Base-by-base conservation (phyloP, 2,329 filamentous ascomycete genomes). In the Epichloe hybrida region DNA sequence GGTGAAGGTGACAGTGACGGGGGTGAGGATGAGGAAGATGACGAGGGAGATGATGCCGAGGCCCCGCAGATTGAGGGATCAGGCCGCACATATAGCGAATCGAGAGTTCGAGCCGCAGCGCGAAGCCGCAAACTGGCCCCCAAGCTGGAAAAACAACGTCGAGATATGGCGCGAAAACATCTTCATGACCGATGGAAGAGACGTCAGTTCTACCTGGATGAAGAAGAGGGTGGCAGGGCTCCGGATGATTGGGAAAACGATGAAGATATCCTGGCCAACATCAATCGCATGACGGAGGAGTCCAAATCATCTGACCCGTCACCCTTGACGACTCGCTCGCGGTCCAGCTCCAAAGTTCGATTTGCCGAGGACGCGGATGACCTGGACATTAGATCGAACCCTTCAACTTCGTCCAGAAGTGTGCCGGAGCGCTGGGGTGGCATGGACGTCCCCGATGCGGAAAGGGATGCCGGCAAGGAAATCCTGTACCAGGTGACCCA, bases 401-500 rank as follows among this genome's bases (percentile, higher is more conserved):
- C 76, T 1, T 87, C 84, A 5, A 83, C 82, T 0, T 88, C 85
- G 1, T 88, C 85, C 3, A 73, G 81, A 44, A 84, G 79, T 60
- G 74, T 85, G 8, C 80, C 84, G 12, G 84, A 90, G 64, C 76
- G 84, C 52, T 88, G 83, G 83, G 84, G 83, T 46, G 84, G 84
- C 17, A 83, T 87, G 64, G 85, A 88, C 49, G 82, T 94, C 15
- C 85, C 86, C 1, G 81, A 86, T 56, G 83, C 84, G 1, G 89
- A 95, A 64, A 78, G 77, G 53, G 89, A 95, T 63, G 82, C 88
- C 5, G 88, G 88, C 38, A 88, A 85, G 58, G 88, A 97, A 62
- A 85, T 96, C 4, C 71, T 97, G 1, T 96, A 95, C 61, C 87
- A 95, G 64, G 82, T 94, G 35, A 89, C 88, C 0, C 89, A 96